Base-by-base conservation (phyloP, 768 basidiomycete species). In the Pulveroboletus sp. region DNA sequence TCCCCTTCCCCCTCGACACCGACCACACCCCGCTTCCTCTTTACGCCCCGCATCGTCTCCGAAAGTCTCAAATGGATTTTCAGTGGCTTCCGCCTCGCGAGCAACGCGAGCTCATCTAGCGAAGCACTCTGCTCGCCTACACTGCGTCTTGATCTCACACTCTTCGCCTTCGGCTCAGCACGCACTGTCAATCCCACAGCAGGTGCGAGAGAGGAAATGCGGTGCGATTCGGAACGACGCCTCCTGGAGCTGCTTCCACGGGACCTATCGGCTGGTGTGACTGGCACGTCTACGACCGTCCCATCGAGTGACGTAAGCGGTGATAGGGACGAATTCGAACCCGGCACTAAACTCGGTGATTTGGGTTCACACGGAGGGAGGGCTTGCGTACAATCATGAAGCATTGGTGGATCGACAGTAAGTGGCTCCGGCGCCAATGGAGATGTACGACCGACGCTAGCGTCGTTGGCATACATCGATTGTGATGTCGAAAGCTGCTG, bases 71-170 rank as follows among this genome's bases (percentile, higher is more conserved):
- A 5, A 5, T 10, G 26, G n/a, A 58, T 57, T 47, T 39, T 56
- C 4, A 50, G 28, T n/a, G 54, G 50, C 1, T 35, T 35, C n/a
- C 55, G 47, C 31, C 55, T 51, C 10, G 65, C 60, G 1, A 65
- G 47, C 17, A 33, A 0, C 15, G 26, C 30, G 6, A 67, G 36
- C 30, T 67, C 54, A 1, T 44, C 37, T 42, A 62, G 3, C 17
- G 60, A 55, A 6, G 64, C 62, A 11, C 32, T 31, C 5, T 60
- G 60, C 0, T 65, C 65, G 14, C 65, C 64, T 11, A 36, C 32
- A 44, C 5, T 3, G 14, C 43, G 39, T 18, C 5, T 14, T 14
- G 27, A 28, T 8, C 27, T 5, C 27, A 28, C 11, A 15, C 12
- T 9, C 12, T 24, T 40, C 41, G 24, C n/a, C 4, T 50, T 54